Conservation (phyloP, 2,329 filamentous ascomycete species). For the Sporothrix brunneoviolacea region DNA sequence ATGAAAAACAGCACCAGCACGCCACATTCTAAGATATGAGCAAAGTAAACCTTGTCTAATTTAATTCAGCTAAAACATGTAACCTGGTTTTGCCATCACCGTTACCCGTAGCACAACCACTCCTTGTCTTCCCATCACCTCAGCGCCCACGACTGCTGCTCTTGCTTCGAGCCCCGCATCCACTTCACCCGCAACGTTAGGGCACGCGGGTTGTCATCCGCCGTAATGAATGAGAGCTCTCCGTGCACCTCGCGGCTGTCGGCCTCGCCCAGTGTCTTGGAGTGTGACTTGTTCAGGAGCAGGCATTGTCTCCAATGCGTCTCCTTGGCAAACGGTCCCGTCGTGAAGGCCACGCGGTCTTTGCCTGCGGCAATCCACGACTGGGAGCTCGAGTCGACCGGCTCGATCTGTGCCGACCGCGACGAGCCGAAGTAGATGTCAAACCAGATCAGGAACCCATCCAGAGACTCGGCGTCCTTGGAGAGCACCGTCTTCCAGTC, state of each 20-base stretch:
- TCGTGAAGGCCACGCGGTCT: slow-evolving; percentile 77
- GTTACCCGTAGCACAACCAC: too few species aligned
- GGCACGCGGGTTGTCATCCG: slow-evolving; percentile 61
- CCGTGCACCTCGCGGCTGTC: slow-evolving; percentile 56
- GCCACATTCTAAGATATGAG: too few species aligned
- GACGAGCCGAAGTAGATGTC: slow-evolving; percentile 81
- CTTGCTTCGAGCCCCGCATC: slow-evolving; percentile 38
- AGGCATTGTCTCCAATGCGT: slow-evolving; percentile 92
- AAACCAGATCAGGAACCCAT: slow-evolving; percentile 89
- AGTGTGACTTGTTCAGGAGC: slow-evolving; percentile 58
- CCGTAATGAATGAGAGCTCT: slow-evolving; percentile 62
- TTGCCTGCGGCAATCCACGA: slow-evolving; percentile 54
- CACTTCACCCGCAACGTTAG: slow-evolving; percentile 60
- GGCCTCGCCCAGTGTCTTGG: slow-evolving; percentile 39
- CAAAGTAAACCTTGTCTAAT: too few species aligned
- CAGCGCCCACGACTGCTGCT: slow-evolving; percentile 41
- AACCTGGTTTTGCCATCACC: too few species aligned
- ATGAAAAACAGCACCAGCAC: not conserved
- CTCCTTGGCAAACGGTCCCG: slow-evolving; percentile 65
- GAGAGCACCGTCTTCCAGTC: slow-evolving; percentile 58
- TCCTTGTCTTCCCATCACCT: not conserved
- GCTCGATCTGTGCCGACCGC: slow-evolving; percentile 42
- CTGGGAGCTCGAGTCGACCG: slow-evolving; percentile 48
- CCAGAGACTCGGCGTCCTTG: slow-evolving; percentile 60
- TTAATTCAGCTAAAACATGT: too few species aligned